Evolutionary conservation across 805 yeast species (phyloP), one percentile per base, ranked within the genome.

Genomic region (Zygosaccharomyces bailii): DNA sequence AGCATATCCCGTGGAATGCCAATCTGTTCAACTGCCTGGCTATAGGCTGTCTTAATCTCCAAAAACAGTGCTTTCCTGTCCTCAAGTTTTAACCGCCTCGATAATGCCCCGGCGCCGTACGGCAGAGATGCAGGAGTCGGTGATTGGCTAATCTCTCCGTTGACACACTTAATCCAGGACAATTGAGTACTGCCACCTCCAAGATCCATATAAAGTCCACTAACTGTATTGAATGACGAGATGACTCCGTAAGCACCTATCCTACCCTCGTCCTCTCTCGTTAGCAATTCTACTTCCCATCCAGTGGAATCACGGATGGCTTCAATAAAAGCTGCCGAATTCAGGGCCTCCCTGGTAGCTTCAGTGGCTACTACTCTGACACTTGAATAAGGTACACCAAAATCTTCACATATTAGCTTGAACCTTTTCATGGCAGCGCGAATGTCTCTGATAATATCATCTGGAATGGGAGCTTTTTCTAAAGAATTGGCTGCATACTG

Each of bases 241-340:
- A 86, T 85, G 4, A 84, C 86, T 20, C 90, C 91, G 55, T 78
- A 79, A 0, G 85, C 80, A 8, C 86, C 87, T 9, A 81, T 70
- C 50, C 73, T 68, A 17, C 84, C 86, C 54, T 84, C 93, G 42
- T 79, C 83, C 43, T 76, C 78, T 52, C 78, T 78, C 42, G 79
- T 71, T 40, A 84, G 61, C 16, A 83, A 55, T 39, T 74, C 75
- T 2, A 84, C 85, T 38, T 73, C 71, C 87, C 89, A 82, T 3
- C 81, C 82, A 0, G 85, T 76, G 1, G 79, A 74, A n/a, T 73
- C 70, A 39, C 62, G 70, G 21, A 84, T 75, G 4, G 79, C 75
- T 16, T 72, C 71, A 32, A 80, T 70, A 54, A 84, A 77, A 44
- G 78, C 80, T 38, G 71, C 72, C 0, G 82, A 74, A 53, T 84